Evolutionary conservation across 805 yeast species (phyloP), one percentile per base, ranked within the genome.

Genomic region (Saccharomycopsis malanga): DNA sequence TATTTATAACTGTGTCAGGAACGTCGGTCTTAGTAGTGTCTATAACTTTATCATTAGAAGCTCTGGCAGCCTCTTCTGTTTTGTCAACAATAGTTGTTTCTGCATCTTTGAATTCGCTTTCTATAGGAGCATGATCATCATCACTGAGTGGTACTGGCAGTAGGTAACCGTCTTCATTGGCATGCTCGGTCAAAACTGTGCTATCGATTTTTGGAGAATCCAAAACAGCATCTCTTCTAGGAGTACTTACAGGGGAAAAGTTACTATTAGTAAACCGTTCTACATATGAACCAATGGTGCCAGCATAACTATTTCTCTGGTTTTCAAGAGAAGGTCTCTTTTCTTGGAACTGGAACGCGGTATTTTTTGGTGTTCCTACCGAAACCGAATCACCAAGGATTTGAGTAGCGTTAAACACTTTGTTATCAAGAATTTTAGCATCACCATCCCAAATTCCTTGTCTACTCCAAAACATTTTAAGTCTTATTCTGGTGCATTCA

Each of bases 401-500:
- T 27, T 44, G 49, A 14, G 27, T 29, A 3, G 49, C 41, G 15
- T 30, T 24, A 20, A 51, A 51, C 9, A 44, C 69, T 35, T 64
- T 68, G 4, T 64, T 67, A 34, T 70, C 59, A 17, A 57, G 37
- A 6, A 61, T 55, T 35, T 58, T 62, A 2, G 44, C 30, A 27
- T 68, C 72, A 3, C 64, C 61, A 49, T 81, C 85, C 89, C 91
- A 84, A 25, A 80, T 72, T 4, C 97, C 97, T 20, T 82, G 62
- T 53, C 87, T 79, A 6, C 94, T 71, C 91, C 95, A 91, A 64
- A 83, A 86, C 54, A 89, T 69, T 58, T 83, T 81, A 36, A 77
- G 75, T 45, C 95, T 74, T 18, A 41, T 29, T 10, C 44, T 22
- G 34, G 75, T 66, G 30, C 81, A 61, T 56, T 80, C 85, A 25